Evolutionary conservation across 1,139 yeast genomes (phyloP).

Genomic region (Candida pseudoviswanathii): DNA sequence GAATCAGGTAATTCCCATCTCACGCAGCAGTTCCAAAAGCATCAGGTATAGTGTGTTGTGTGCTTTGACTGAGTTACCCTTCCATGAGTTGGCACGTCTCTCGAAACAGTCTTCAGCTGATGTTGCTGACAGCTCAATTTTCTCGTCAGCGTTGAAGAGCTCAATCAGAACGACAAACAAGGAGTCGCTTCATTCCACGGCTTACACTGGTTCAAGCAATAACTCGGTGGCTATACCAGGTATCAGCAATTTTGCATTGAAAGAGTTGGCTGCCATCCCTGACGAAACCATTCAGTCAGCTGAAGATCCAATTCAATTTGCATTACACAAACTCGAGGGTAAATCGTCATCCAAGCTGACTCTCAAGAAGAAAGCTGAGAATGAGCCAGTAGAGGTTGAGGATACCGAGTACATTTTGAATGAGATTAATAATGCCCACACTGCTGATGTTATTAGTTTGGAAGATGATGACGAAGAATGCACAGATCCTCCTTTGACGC

Average conservation of each 20-base stretch:
- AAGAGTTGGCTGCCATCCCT: slow-evolving; percentile 77
- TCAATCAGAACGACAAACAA: slow-evolving; percentile 23
- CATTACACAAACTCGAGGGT: slow-evolving; percentile 79
- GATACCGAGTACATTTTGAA: slow-evolving; percentile 41
- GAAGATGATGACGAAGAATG: slow-evolving; percentile 20
- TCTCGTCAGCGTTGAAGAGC: slow-evolving; percentile 31
- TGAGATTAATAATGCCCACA: slow-evolving; percentile 45
- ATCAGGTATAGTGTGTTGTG: slow-evolving; percentile 40
- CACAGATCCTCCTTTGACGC: slow-evolving; percentile 33
- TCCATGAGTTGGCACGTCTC: slow-evolving; percentile 22
- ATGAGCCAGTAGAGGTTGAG: slow-evolving; percentile 17
- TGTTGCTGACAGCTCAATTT: slow-evolving; percentile 38
- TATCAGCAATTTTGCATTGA: slow-evolving; percentile 60
- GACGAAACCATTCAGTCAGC: slow-evolving; percentile 69
- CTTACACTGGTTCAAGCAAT: slow-evolving; percentile 19
- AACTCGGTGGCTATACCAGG: slow-evolving; percentile 59
- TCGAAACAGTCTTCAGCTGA: slow-evolving; percentile 21
- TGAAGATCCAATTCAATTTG: slow-evolving; percentile 65
- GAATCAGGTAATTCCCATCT: not conserved
- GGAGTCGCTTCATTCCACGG: slow-evolving; percentile 12
- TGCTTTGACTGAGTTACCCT: slow-evolving; percentile 48
- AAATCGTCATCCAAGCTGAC: slow-evolving; percentile 29
- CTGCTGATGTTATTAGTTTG: slow-evolving; percentile 39
- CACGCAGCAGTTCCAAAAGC: slow-evolving; percentile 23
- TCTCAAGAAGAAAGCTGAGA: slow-evolving; percentile 10